These are phyloP conservation scores for Paramecium caudatum DNA, from an alignment of 73 alveolate species.

Conservation along the genomic window DNA sequence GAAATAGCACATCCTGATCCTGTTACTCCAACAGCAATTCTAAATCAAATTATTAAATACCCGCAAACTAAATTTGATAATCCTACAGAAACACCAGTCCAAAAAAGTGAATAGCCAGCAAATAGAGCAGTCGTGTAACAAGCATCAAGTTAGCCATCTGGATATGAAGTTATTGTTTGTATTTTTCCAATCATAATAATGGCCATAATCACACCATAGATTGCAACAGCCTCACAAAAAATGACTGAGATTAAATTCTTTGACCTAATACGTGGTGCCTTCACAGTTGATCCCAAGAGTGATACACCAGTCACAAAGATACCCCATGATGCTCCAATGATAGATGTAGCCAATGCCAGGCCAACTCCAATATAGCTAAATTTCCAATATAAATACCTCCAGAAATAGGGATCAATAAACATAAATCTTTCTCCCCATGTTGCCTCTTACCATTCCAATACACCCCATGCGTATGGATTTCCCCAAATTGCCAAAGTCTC, in stretches of 20 bases:
- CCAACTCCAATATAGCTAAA: constrained; percentile 93
- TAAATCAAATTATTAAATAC: constrained; percentile 28
- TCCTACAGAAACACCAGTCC: constrained; percentile 99
- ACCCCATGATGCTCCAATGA: constrained; percentile 99
- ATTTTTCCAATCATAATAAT: constrained; percentile 95
- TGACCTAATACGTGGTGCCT: constrained; percentile 97
- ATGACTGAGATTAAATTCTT: constrained; percentile 98
- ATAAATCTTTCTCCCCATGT: constrained; percentile 60
- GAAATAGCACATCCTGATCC: constrained; percentile 99
- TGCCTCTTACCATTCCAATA: constrained; percentile 40
- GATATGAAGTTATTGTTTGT: constrained; percentile 39
- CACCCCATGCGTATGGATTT: constrained; percentile 63
- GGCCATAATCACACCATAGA: constrained; percentile 99
- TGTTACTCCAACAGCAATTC: constrained; percentile 98
- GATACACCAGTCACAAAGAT: constrained; percentile 98
- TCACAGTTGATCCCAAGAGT: constrained; percentile 98
- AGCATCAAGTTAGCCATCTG: constrained; percentile 50
- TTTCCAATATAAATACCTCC: constrained; percentile 29
- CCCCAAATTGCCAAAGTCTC: constrained; percentile 57
- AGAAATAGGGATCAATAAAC: constrained; percentile 51
- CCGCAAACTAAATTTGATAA: constrained; percentile 99
- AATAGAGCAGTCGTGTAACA: constrained; percentile 79
- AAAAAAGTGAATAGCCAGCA: constrained; percentile 93
- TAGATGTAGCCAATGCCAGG: constrained; percentile 94
- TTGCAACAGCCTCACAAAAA: constrained; percentile 99